These are phyloP conservation scores for Saccharomycopsis capsularis DNA, from an alignment of 805 yeast genomes.

Conservation along the genomic window DNA sequence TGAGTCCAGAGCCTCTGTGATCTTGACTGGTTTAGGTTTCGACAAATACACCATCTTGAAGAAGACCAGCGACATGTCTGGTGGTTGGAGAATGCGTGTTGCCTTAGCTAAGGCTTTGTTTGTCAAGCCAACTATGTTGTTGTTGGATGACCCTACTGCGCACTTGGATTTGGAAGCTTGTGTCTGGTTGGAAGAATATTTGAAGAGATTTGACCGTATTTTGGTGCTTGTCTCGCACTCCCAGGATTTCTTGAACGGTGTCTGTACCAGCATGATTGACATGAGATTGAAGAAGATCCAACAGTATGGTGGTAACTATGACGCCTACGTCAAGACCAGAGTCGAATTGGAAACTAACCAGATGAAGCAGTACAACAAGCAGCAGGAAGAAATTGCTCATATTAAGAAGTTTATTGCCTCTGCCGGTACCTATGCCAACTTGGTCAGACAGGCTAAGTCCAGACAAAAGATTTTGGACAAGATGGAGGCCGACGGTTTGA, in stretches of 20 bases:
- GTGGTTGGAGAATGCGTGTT: constrained; percentile 99
- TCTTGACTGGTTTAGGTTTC: constrained; percentile 96
- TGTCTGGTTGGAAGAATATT: constrained; percentile 98
- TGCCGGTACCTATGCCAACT: constrained; percentile 99
- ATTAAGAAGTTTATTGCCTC: constrained; percentile 98
- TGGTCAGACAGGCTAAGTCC: constrained; percentile 97
- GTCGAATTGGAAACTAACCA: constrained; percentile 91
- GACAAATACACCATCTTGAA: constrained; percentile 78
- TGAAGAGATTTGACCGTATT: constrained; percentile 89
- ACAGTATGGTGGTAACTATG: constrained; percentile 97
- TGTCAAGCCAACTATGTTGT: constrained; percentile 91
- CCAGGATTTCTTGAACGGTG: constrained; percentile 98
- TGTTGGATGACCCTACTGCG: constrained; percentile 98
- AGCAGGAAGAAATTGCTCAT: constrained; percentile 97
- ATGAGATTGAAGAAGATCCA: constrained; percentile 77
- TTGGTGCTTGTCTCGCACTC: constrained; percentile 95
- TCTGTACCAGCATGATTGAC: constrained; percentile 95
- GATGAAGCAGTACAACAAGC: constrained; percentile 94
- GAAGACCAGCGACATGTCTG: constrained; percentile 98
- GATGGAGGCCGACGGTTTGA: constrained; percentile 99
- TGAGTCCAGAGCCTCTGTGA: constrained; percentile 93
- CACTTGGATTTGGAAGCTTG: constrained; percentile 99
- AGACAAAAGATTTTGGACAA: constrained; percentile 98
- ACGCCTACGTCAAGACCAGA: constrained; percentile 92
- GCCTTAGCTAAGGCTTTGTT: constrained; percentile 96